Percentiles rank a stretch among this genome's conserved stretches.
phyloP scores from a whole-genome alignment of 2,329 filamentous ascomycete species.

The Apiospora saccharicola region DNA sequence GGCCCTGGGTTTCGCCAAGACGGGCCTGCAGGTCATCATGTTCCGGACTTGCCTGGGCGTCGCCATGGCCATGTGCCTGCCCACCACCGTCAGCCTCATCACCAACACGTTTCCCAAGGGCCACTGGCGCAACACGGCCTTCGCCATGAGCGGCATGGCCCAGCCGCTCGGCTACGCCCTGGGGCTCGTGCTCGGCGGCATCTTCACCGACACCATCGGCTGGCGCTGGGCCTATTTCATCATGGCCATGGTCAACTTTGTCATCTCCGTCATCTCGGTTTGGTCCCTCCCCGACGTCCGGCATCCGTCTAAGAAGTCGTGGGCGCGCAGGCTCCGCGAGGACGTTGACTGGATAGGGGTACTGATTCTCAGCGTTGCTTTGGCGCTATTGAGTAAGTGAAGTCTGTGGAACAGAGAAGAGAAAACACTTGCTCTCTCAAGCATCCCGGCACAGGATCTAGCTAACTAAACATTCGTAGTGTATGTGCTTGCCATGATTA shows the following conservation, averaged over 20 bases:
- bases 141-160: conserved; percentile 53
- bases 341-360: conserved; percentile 60
- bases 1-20: conserved; percentile 43
- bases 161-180: conserved; percentile 56
- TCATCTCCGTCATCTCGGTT: conserved; percentile 45
- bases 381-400: conserved; percentile 17
- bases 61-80: conserved; percentile 48
- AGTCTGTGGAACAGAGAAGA: background rate
- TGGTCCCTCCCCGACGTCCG: conserved; percentile 45
- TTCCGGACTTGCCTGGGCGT: conserved; percentile 46
- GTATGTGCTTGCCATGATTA: conserved; percentile 58
- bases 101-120: conserved; percentile 47
- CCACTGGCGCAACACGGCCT: conserved; percentile 48
- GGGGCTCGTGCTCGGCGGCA: conserved; percentile 57
- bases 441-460: background rate
- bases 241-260: conserved; percentile 46
- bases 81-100: conserved; percentile 47
- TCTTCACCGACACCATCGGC: conserved; percentile 55
- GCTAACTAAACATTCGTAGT: conserved; percentile 34
- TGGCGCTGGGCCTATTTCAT: conserved; percentile 57
- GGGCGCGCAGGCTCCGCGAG: conserved; percentile 40
- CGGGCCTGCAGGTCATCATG: conserved; percentile 46
- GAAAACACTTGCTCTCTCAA: too few species aligned
- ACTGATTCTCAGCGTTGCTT: background rate
- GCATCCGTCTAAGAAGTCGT: conserved; percentile 35